Evolutionary conservation across 352 stramenopile genomes (phyloP).

Genomic region (Blastocystis hominis): DNA sequence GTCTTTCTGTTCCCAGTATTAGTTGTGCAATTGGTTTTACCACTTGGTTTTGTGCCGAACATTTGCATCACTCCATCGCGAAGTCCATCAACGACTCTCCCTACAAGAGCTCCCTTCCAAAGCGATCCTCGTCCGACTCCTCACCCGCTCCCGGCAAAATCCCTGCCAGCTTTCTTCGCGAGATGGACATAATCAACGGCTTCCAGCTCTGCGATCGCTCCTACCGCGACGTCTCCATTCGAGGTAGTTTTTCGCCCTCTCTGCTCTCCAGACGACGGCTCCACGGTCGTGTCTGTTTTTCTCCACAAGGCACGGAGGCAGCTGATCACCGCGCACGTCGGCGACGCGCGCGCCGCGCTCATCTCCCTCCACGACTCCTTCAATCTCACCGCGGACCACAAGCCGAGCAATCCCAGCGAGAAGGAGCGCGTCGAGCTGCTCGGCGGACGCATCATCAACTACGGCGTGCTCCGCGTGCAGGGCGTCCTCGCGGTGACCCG

Average conservation of each 20-base stretch:
- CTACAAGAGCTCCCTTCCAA: slow-evolving; percentile 1
- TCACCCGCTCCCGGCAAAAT: slow-evolving; percentile 72
- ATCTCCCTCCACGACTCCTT: slow-evolving; percentile 72
- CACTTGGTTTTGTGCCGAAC: slow-evolving; percentile 24
- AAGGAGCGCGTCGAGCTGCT: slow-evolving; percentile 74
- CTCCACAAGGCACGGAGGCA: slow-evolving; percentile 65
- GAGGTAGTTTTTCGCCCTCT: neutral
- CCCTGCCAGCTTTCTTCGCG: slow-evolving; percentile 62
- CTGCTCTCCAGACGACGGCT: slow-evolving; percentile 68
- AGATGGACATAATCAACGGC: slow-evolving; percentile 48
- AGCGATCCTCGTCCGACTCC: slow-evolving; percentile 74
- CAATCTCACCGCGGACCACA: slow-evolving; percentile 76
- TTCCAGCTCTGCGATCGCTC: slow-evolving; percentile 27
- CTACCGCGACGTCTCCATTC: neutral
- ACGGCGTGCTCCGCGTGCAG: slow-evolving; percentile 82
- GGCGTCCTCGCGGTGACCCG: slow-evolving; percentile 79
- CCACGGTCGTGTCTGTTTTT: slow-evolving; percentile 75
- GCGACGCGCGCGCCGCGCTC: slow-evolving; percentile 77
- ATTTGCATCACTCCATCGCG: neutral
- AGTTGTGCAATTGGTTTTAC: slow-evolving; percentile 58
- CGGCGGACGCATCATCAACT: slow-evolving; percentile 77
- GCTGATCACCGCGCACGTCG: slow-evolving; percentile 77
- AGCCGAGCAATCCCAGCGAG: slow-evolving; percentile 79
- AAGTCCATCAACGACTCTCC: slow-evolving; percentile 38
- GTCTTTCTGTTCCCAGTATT: slow-evolving; percentile 76